phyloP scores from a whole-genome alignment of 495 filamentous ascomycete species.

The Xylaria scruposa region DNA sequence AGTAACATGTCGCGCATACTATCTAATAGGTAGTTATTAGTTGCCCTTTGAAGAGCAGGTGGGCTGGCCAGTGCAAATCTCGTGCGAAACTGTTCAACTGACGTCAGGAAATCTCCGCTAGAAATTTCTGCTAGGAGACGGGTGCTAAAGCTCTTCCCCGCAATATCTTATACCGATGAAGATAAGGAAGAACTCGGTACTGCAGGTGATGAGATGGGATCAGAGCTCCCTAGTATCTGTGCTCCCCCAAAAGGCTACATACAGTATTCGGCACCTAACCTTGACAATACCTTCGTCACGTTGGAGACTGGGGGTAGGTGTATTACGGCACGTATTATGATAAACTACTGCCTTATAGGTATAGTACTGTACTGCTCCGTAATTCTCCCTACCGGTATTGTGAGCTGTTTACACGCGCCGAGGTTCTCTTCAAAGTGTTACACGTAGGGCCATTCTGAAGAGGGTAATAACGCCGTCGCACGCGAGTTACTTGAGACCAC shows the following conservation, averaged over 20 bases:
- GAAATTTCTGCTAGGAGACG: constrained; percentile 12
- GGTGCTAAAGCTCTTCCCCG: constrained; percentile 12
- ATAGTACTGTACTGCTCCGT: background rate
- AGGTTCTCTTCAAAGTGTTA: background rate
- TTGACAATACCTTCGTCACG: constrained; percentile 13
- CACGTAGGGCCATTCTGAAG: constrained; percentile 8
- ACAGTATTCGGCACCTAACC: background rate
- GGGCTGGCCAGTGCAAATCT: constrained; percentile 3
- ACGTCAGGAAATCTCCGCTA: constrained; percentile 21
- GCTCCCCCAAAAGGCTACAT: background rate
- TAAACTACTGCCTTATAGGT: background rate
- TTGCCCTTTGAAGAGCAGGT: background rate
- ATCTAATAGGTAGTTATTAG: background rate
- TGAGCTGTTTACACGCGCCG: background rate
- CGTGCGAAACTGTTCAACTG: background rate
- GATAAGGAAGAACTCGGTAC: constrained; percentile 12
- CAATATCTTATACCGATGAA: constrained; percentile 20
- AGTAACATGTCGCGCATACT: background rate
- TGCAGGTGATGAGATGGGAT: constrained; percentile 18
- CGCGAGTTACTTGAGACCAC: constrained; percentile 9
- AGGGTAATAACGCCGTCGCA: constrained; percentile 23
- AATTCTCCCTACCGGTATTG: background rate
- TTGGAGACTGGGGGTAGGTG: background rate
- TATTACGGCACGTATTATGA: background rate
- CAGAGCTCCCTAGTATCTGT: constrained; percentile 16